These are phyloP conservation scores for Hericium rajendrae DNA, from an alignment of 768 basidiomycete genomes.

Conservation along the genomic window DNA sequence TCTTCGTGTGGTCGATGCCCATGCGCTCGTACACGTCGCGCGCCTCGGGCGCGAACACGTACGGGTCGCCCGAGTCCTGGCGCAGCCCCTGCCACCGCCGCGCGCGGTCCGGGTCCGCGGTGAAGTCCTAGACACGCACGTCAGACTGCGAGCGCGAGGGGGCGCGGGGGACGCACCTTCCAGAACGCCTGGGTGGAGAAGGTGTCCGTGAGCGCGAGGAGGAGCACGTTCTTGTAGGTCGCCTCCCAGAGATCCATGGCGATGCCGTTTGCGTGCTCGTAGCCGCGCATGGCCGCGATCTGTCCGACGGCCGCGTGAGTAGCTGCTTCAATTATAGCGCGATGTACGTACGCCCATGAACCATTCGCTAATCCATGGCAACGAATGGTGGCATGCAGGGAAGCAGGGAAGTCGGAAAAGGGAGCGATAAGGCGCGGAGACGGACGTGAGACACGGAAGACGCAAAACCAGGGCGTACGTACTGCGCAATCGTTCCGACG, in stretches of 20 bases:
- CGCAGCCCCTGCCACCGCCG: slow-evolving; percentile 73
- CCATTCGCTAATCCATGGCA: slow-evolving; percentile 57
- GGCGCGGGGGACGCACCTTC: slow-evolving; percentile 34
- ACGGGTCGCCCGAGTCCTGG: slow-evolving; percentile 91
- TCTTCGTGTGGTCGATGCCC: slow-evolving; percentile 55
- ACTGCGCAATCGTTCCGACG: slow-evolving; percentile 85
- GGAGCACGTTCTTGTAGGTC: slow-evolving; percentile 45
- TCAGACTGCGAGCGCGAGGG: not conserved
- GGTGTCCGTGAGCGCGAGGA: slow-evolving; percentile 89
- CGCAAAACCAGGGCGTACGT: slow-evolving; percentile 22
- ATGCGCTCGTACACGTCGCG: slow-evolving; percentile 63
- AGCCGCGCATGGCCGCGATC: slow-evolving; percentile 81
- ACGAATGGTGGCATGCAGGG: not conserved
- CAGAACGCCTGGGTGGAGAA: slow-evolving; percentile 86
- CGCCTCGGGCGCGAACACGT: slow-evolving; percentile 66
- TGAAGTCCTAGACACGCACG: slow-evolving; percentile 55
- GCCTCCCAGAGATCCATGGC: slow-evolving; percentile 86
- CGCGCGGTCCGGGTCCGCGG: slow-evolving; percentile 46
- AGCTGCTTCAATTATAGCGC: not conserved
- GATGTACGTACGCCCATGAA: slow-evolving; percentile 66
- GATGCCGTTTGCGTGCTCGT: slow-evolving; percentile 59
- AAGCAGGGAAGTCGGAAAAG: not conserved
- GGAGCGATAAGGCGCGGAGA: not conserved
- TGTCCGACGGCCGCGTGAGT: slow-evolving; percentile 18
- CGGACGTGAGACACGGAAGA: not conserved